Evolutionary conservation across 306 rosid species (phyloP), one percentile per base, ranked within the genome.

Genomic region (Inga oerstediana): DNA sequence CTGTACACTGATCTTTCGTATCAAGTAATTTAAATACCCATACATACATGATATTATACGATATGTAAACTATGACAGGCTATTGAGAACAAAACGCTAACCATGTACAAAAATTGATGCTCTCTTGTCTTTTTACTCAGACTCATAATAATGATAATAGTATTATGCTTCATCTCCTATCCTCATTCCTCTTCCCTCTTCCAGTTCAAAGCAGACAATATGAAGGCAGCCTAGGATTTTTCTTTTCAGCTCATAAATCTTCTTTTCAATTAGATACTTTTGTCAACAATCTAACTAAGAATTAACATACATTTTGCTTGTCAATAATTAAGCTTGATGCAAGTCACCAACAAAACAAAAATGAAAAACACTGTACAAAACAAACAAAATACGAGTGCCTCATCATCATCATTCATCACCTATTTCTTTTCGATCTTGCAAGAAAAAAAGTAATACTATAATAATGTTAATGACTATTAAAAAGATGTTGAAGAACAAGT

Each of bases 331-430:
- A 22, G 13, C 24, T 37, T 11, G 74, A 68, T 68, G 30, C 49
- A 70, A 43, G 52, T 49, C 54, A 49, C 5, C 15, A 49, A 14
- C 17, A 14, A 49, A 49, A 49, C 9, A 4, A 73, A 16, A 39
- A 43, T 66, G 22, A 64, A 64, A 58, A 58, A n/a, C 32, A 59
- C 66, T 22, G 1, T 4, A 44, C n/a, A 4, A 44, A 54, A 27
- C 68, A 61, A 20, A 49, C 2, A 45, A 72, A 65, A 37, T 34
- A 65, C 79, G 24, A 85, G 35, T 45, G 24, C 68, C 8, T 67
- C 83, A 58, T 56, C 83, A 76, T 39, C 72, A 72, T 83, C 61
- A 70, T 34, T 39, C 72, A 72, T 82, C 58, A 39, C 35, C 76
- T 10, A 37, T 11, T 32, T 7, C 22, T 35, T 56, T 66, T 34